Evolutionary conservation across 805 yeast species (phyloP), one percentile per base, ranked within the genome.

Genomic region (Teunomyces lycoperdinae): DNA sequence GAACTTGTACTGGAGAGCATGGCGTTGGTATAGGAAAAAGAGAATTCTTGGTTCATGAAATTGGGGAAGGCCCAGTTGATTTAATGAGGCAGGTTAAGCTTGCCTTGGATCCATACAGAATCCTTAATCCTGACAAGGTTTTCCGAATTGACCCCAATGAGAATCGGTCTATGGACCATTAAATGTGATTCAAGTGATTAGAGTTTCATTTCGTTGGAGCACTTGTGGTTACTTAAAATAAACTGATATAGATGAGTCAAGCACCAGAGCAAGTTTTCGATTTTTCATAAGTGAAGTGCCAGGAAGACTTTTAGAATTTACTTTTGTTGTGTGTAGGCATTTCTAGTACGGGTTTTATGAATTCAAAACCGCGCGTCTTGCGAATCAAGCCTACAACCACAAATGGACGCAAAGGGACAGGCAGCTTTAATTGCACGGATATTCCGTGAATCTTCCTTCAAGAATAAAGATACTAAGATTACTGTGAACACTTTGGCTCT

Each of bases 361-460:
- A 20, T 1, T 20, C 6, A 20, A 17, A 27, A 41, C 28, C 13
- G 42, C 39, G 39, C 24, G 24, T 20, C 24, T 20, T 34, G 13
- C 28, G 13, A 11, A 5, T 35, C 11, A 10, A 6, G 9, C 28
- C 9, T 10, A 9, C 10, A 26, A 44, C 29, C 28, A 5, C 11
- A 3, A 17, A 32, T 24, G 43, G 32, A 39, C 26, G 11, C 32
- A 17, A 34, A 33, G 14, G 17, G 24, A 13, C 51, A 52, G 9
- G 38, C 50, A 2, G 38, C 49, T 13, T 74, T 84, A 0, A 65
- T 81, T 3, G 81, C 84, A 0, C 56, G 84, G 9, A 58, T 81
- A 5, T 77, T 81, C 52, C 77, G 78, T 39, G 78, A 77, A 3
- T 71, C 74, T 3, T 70, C 81, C 2, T 81, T 81, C 58, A 69